phyloP scores from a whole-genome alignment of 768 basidiomycete genomes.

The Auriscalpium orientale region DNA sequence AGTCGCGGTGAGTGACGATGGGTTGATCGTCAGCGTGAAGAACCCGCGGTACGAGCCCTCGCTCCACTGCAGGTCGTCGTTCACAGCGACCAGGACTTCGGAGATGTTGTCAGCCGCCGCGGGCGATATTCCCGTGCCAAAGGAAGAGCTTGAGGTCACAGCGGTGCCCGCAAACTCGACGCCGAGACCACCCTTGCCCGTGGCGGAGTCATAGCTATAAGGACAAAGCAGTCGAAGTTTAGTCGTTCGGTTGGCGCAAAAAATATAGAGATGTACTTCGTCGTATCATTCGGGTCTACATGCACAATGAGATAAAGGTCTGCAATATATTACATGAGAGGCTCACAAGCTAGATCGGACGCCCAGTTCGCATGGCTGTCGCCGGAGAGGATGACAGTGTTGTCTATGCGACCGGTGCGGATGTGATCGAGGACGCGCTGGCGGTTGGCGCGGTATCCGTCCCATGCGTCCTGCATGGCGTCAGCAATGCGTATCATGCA shows the following conservation, averaged over 20 bases:
- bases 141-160: slow-evolving; percentile 43
- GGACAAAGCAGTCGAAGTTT: not conserved
- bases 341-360: slow-evolving; percentile 46
- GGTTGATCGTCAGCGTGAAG: slow-evolving; percentile 44
- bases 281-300: slow-evolving; percentile 43
- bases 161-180: slow-evolving; percentile 60
- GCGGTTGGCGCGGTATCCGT: slow-evolving; percentile 51
- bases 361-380: slow-evolving; percentile 60
- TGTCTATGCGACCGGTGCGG: slow-evolving; percentile 42
- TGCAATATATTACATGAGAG: not conserved
- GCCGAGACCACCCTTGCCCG: slow-evolving; percentile 43
- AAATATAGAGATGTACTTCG: slow-evolving; percentile 24
- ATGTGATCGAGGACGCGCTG: slow-evolving; percentile 43
- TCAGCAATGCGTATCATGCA: not conserved
- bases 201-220: slow-evolving; percentile 38
- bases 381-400: slow-evolving; percentile 51
- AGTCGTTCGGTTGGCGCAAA: not conserved
- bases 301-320: not conserved
- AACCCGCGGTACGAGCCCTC: slow-evolving; percentile 54
- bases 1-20: slow-evolving; percentile 39
- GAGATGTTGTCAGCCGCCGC: slow-evolving; percentile 33
- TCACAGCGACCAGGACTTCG: slow-evolving; percentile 28
- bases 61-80: slow-evolving; percentile 51
- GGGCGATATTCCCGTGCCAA: slow-evolving; percentile 34
- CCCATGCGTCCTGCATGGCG: slow-evolving; percentile 42